These are phyloP conservation scores for Pseudogymnoascus verrucosus DNA, from an alignment of 2,329 filamentous ascomycete species.

Conservation along the genomic window DNA sequence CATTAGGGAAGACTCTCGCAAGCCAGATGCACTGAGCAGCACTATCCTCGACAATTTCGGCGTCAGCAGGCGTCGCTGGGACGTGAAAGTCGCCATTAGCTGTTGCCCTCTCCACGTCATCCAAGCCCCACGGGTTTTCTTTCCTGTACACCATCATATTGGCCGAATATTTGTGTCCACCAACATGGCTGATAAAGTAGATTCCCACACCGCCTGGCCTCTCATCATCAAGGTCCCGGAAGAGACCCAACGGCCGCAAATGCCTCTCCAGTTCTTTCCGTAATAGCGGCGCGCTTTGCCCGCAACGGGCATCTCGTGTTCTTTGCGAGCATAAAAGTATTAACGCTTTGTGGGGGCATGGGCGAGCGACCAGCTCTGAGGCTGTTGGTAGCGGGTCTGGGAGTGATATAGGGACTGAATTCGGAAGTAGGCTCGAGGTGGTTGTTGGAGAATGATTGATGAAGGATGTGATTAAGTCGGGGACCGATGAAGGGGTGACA, in stretches of 20 bases:
- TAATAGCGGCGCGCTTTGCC: slow-evolving; percentile 86
- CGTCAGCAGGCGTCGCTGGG: slow-evolving; percentile 13
- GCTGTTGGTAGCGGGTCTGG: slow-evolving; percentile 25
- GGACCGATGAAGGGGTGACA: slow-evolving; percentile 67
- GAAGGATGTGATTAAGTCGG: slow-evolving; percentile 61
- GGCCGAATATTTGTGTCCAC: slow-evolving; percentile 91
- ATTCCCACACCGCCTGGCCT: slow-evolving; percentile 87
- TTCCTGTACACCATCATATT: slow-evolving; percentile 87
- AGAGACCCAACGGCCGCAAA: slow-evolving; percentile 73
- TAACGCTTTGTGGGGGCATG: slow-evolving; percentile 75
- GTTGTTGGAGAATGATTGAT: slow-evolving; percentile 69
- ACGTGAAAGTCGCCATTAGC: slow-evolving; percentile 20
- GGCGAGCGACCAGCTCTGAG: slow-evolving; percentile 45
- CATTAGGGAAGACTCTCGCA: slow-evolving; percentile 73
- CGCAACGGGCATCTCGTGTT: slow-evolving; percentile 91
- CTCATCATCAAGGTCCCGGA: slow-evolving; percentile 80
- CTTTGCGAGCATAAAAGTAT: slow-evolving; percentile 91
- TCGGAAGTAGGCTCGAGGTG: slow-evolving; percentile 37
- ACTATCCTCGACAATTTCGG: slow-evolving; percentile 40
- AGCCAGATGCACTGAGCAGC: slow-evolving; percentile 91
- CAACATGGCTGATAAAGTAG: slow-evolving; percentile 94
- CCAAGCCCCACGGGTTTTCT: slow-evolving; percentile 28
- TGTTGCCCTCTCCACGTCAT: slow-evolving; percentile 25
- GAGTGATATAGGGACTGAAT: slow-evolving; percentile 27
- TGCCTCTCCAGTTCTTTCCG: slow-evolving; percentile 83